Percentiles rank a stretch among this genome's conserved stretches.
Evolutionary conservation across 805 yeast genomes (phyloP).

Genomic region (Schwanniomyces pseudopolymorphus): DNA sequence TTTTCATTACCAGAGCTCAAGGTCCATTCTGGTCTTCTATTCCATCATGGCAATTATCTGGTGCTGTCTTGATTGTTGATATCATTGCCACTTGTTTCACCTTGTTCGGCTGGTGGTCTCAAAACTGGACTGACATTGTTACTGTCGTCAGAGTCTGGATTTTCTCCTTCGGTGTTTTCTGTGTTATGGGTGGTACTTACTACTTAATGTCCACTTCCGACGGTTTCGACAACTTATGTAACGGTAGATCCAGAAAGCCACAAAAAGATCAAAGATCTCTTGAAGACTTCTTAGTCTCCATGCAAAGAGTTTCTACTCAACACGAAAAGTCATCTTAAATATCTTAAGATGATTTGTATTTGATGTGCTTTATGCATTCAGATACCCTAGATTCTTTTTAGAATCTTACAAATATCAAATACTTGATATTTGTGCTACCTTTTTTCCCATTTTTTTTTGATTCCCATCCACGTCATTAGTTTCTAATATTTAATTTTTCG

Average conservation of each 20-base stretch:
- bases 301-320: constrained; percentile 88
- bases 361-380: constrained; percentile 2
- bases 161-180: constrained; percentile 96
- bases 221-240: constrained; percentile 79
- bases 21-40: constrained; percentile 98
- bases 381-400: not conserved
- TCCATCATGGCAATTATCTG: constrained; percentile 96
- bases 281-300: constrained; percentile 82
- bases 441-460: constrained; percentile 15
- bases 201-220: constrained; percentile 85
- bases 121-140: constrained; percentile 95
- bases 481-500: constrained; percentile 26
- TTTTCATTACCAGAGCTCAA: constrained; percentile 93
- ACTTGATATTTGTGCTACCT: constrained; percentile 6
- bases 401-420: constrained; percentile 1
- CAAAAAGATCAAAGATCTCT: constrained; percentile 62
- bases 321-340: constrained; percentile 74
- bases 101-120: constrained; percentile 97
- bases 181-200: constrained; percentile 95
- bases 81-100: constrained; percentile 89
- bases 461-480: constrained; percentile 22
- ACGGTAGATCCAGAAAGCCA: constrained; percentile 64
- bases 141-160: constrained; percentile 93
- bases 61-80: constrained; percentile 90
- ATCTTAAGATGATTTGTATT: not conserved